Conservation (phyloP, 164 flowering plant species). For the Cinnamomum chago region DNA sequence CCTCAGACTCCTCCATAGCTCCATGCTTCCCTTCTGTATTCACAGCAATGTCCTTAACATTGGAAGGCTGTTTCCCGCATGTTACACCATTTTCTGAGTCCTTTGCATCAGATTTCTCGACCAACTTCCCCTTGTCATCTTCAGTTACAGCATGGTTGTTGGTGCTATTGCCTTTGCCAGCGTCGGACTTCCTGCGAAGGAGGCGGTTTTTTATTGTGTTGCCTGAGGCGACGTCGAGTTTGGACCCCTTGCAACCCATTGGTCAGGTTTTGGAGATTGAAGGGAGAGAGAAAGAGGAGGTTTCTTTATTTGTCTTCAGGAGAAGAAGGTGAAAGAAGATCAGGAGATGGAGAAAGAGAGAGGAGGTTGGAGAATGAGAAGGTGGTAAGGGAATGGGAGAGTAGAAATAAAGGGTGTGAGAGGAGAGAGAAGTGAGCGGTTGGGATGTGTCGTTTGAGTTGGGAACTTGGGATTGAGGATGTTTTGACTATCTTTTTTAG, state of each 20-base stretch:
- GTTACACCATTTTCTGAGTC: background rate
- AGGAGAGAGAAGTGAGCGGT: background rate
- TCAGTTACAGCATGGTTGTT: background rate
- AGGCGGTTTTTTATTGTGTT: background rate
- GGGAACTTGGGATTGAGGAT: background rate
- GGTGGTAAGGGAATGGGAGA: background rate
- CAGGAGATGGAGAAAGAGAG: background rate
- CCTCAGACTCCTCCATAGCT: background rate
- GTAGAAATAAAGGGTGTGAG: too few species aligned
- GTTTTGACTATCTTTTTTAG: too few species aligned
- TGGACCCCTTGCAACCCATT: slow-evolving; percentile 18
- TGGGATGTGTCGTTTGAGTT: background rate
- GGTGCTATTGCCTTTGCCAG: background rate
- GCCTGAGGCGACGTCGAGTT: slow-evolving; percentile 15
- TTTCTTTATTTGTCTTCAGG: background rate
- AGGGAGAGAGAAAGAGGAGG: too few species aligned
- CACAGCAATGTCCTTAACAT: slow-evolving; percentile 9
- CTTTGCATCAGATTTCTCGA: background rate
- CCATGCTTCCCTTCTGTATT: slow-evolving; percentile 1
- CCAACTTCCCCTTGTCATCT: background rate
- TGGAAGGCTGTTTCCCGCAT: background rate
- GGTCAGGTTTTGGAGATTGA: too few species aligned
- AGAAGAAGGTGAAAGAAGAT: background rate
- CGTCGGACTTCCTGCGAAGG: slow-evolving; percentile 6
- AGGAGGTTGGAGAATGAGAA: background rate